These are phyloP conservation scores for Eucommia ulmoides DNA, from an alignment of 257 asterid species.

Conservation along the genomic window DNA sequence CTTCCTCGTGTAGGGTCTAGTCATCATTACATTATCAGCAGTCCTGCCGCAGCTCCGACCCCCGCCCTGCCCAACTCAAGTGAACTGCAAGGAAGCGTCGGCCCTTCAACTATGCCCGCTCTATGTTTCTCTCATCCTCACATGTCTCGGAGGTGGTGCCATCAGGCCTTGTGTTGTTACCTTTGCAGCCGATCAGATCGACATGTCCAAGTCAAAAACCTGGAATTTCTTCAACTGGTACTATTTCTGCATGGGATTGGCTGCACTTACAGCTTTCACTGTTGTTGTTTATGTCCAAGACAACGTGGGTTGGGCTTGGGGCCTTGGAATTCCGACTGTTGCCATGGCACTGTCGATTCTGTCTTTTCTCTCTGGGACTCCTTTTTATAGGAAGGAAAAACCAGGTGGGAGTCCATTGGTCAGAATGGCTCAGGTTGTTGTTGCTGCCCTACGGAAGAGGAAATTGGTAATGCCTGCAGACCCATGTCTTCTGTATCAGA, in stretches of 20 bases:
- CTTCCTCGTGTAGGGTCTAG: too few relatives aligned
- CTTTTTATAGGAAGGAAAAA: constrained; percentile 45
- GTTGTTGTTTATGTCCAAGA: constrained; percentile 81
- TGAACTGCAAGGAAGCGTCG: constrained; percentile 66
- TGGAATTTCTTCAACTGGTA: constrained; percentile 90
- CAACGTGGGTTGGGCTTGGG: constrained; percentile 79
- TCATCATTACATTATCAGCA: too few relatives aligned
- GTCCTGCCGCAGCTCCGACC: constrained; percentile 62
- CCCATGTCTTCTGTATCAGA: constrained; percentile 32
- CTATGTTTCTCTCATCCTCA: constrained; percentile 46
- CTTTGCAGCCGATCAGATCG: constrained; percentile 81
- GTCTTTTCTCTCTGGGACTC: constrained; percentile 38
- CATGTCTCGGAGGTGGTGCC: constrained; percentile 70
- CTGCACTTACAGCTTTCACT: constrained; percentile 58
- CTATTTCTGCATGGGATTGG: constrained; percentile 59
- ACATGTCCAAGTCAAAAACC: constrained; percentile 41
- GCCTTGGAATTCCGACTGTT: constrained; percentile 76
- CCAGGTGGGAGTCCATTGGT: constrained; percentile 78
- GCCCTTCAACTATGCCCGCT: constrained; percentile 45
- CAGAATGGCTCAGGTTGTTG: constrained; percentile 51
- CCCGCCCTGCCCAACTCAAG: constrained; percentile 60
- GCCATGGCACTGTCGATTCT: constrained; percentile 53
- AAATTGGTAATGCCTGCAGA: constrained; percentile 18
- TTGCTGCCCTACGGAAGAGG: constrained; percentile 56
- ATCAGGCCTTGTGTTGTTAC: constrained; percentile 70